Conservation (phyloP, 352 stramenopile genomes). For the Phytophthora niederhauseri region DNA sequence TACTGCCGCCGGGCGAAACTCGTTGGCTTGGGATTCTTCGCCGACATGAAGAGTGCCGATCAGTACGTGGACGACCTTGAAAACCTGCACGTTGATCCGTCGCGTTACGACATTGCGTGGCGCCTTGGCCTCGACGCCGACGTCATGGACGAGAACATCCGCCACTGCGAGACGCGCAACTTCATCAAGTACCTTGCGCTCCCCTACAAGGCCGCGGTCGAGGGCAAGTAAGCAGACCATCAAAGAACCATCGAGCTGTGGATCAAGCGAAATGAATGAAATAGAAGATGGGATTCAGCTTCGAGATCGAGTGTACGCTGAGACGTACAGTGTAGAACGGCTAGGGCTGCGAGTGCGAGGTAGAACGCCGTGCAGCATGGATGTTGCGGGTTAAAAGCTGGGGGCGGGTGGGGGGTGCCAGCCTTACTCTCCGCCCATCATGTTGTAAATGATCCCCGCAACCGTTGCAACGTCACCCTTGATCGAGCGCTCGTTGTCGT, state of each 20-base stretch:
- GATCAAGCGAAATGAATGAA: background rate
- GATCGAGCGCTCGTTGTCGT: constrained; percentile 12
- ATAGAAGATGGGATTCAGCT: constrained; percentile 11
- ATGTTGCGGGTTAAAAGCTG: background rate
- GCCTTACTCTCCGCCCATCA: background rate
- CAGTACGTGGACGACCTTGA: constrained; percentile 80
- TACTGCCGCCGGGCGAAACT: constrained; percentile 74
- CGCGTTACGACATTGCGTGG: constrained; percentile 82
- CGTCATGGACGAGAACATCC: constrained; percentile 82
- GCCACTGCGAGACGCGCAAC: constrained; percentile 82
- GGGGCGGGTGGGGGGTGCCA: background rate
- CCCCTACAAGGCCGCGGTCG: constrained; percentile 63
- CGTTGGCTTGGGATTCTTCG: constrained; percentile 76
- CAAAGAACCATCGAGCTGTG: background rate
- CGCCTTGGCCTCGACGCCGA: constrained; percentile 76
- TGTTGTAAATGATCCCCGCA: constrained; percentile 7
- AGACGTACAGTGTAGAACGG: background rate
- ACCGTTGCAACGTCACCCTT: constrained; percentile 6
- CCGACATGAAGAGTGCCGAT: constrained; percentile 68
- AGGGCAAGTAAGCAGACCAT: constrained; percentile 36
- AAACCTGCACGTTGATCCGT: constrained; percentile 71
- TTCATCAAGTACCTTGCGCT: constrained; percentile 87
- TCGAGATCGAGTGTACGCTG: background rate
- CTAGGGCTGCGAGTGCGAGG: background rate
- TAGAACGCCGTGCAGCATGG: background rate